A percentile compares a stretch with the other conserved stretches of the same genome.
These are phyloP conservation scores for Dendrocalamus sinicus DNA, from an alignment of 176 grass and related monocot genomes.

Conservation along the genomic window DNA sequence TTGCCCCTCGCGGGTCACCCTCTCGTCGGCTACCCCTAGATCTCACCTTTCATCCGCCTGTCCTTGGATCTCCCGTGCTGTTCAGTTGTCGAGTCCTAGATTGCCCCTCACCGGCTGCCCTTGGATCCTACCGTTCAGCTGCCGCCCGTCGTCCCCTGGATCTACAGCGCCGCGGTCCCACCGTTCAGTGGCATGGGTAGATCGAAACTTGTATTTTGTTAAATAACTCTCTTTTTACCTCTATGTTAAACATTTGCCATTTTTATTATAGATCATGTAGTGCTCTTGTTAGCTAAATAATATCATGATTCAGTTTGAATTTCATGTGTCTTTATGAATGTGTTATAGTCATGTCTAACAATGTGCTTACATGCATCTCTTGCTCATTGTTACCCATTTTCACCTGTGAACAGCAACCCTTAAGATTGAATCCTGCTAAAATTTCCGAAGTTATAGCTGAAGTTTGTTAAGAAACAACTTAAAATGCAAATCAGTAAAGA, in stretches of 20 bases:
- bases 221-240: neutral
- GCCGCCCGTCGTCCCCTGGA: no score
- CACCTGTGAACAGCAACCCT: slow-evolving; percentile 94
- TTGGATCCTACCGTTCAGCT: no score
- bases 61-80: no score
- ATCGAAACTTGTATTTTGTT: neutral
- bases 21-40: no score
- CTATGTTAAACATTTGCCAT: neutral
- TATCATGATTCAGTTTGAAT: neutral
- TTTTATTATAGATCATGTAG: slow-evolving; percentile 36
- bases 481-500: slow-evolving; percentile 56
- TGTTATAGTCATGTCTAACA: slow-evolving; percentile 9
- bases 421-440: slow-evolving; percentile 86
- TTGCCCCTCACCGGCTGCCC: no score
- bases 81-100: no score
- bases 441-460: slow-evolving; percentile 96
- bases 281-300: slow-evolving; percentile 6
- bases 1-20: no score
- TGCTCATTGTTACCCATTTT: slow-evolving; percentile 44
- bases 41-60: no score
- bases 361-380: slow-evolving; percentile 37
- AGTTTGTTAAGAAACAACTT: slow-evolving; percentile 79
- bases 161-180: no score
- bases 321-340: slow-evolving; percentile 14
- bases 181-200: neutral